Conservation (phyloP, 495 filamentous ascomycete genomes). For the Trichoderma erinaceum region DNA sequence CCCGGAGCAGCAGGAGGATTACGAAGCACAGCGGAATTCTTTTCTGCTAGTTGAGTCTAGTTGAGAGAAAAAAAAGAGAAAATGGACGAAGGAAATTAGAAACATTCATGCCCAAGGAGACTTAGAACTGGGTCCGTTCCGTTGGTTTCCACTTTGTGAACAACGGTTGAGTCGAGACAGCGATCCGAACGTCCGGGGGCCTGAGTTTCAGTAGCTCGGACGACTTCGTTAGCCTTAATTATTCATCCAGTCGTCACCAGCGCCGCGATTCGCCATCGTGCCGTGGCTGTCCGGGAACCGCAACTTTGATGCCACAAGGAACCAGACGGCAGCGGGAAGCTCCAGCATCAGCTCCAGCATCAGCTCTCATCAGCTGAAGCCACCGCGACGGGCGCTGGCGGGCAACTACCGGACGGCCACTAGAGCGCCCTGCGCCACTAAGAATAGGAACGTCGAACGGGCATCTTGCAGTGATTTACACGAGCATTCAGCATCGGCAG, state of each 20-base stretch:
- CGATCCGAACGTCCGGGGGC: constrained; percentile 4
- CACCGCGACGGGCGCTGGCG: neutral
- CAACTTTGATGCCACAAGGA: neutral
- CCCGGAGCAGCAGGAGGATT: neutral
- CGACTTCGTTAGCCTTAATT: neutral
- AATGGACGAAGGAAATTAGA: neutral
- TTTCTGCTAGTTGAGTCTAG: neutral
- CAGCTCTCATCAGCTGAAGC: constrained; percentile 6
- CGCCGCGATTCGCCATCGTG: neutral
- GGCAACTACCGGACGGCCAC: constrained; percentile 3
- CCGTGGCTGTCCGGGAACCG: neutral
- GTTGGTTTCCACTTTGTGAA: neutral
- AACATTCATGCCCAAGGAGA: neutral
- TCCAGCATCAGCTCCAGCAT: neutral
- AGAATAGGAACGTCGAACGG: constrained; percentile 2
- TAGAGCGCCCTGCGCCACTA: constrained; percentile 4
- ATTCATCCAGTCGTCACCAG: neutral
- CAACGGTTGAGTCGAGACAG: neutral
- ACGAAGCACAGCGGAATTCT: neutral
- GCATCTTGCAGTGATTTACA: neutral
- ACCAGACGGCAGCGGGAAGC: neutral
- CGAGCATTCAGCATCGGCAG: too few relatives aligned
- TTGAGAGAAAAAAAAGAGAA: neutral
- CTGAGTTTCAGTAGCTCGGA: neutral
- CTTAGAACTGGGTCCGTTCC: neutral